These are phyloP conservation scores for Nannizzia gypsea DNA, from an alignment of 2,329 filamentous ascomycete species.

Conservation along the genomic window DNA sequence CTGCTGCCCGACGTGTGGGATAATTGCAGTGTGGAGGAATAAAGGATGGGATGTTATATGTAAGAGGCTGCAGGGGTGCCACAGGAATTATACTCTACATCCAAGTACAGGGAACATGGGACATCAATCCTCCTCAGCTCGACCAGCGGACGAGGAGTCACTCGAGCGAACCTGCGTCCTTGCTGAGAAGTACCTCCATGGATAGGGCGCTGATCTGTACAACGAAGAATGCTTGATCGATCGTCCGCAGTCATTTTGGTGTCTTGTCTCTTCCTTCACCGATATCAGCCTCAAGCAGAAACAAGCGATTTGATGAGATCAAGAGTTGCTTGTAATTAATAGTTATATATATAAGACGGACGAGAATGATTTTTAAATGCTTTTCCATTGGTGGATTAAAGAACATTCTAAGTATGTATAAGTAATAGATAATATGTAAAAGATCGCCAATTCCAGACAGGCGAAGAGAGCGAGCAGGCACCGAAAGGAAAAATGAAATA, in stretches of 20 bases:
- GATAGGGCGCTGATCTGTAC: not conserved
- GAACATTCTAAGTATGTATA: slow-evolving; percentile 1
- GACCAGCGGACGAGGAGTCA: not conserved
- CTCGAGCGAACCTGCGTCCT: too few species aligned
- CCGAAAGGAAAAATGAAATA: not conserved
- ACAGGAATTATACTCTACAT: not conserved
- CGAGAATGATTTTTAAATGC: not conserved
- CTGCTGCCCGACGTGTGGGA: not conserved
- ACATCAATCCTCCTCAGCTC: not conserved
- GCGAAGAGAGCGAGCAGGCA: not conserved
- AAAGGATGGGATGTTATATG: not conserved
- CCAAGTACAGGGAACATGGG: not conserved
- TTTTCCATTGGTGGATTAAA: slow-evolving; percentile 3
- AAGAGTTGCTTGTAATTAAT: not conserved
- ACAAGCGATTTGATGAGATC: not conserved
- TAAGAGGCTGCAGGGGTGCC: too few species aligned
- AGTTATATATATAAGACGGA: too few species aligned
- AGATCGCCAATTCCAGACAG: slow-evolving; percentile 3
- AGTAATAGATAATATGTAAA: not conserved
- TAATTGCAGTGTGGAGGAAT: not conserved
- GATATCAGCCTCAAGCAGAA: not conserved
- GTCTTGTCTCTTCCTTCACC: not conserved
- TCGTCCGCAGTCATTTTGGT: not conserved
- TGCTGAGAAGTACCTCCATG: not conserved
- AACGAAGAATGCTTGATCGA: not conserved